These are phyloP conservation scores for Panicum virgatum DNA, from an alignment of 202 grass and related monocot species.

Conservation along the genomic window DNA sequence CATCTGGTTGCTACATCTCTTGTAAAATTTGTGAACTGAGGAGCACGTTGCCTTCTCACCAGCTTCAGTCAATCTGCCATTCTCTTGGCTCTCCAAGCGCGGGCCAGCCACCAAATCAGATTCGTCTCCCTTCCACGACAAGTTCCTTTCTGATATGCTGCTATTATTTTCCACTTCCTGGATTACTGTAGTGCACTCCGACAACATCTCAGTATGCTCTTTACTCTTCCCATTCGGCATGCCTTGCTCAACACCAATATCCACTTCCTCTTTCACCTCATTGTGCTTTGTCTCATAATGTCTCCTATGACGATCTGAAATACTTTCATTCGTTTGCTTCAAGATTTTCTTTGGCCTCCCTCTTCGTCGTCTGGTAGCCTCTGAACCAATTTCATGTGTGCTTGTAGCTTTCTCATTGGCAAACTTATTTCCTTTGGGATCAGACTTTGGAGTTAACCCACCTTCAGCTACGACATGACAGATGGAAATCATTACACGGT, in stretches of 20 bases:
- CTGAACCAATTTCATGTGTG: background rate
- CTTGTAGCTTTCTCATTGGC: background rate
- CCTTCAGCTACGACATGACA: constrained; percentile 30
- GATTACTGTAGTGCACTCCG: background rate
- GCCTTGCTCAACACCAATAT: background rate
- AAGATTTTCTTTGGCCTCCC: constrained; percentile 43
- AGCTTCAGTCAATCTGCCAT: constrained; percentile 1
- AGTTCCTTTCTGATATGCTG: background rate
- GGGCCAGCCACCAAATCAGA: background rate
- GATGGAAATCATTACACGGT: background rate
- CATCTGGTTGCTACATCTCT: constrained; percentile 22
- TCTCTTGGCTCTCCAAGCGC: constrained; percentile 16
- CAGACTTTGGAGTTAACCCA: constrained; percentile 19
- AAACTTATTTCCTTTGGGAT: constrained; percentile 1
- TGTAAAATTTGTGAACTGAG: constrained; percentile 44
- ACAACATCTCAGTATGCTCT: background rate
- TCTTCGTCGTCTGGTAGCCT: constrained; percentile 11
- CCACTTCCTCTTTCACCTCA: background rate
- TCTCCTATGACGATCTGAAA: constrained; percentile 1
- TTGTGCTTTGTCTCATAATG: background rate
- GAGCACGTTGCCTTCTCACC: constrained; percentile 18
- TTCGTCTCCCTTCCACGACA: background rate
- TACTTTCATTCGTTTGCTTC: constrained; percentile 18
- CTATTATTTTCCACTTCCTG: constrained; percentile 16
- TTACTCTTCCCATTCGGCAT: background rate